These are phyloP conservation scores for Akanthomyces lecanii DNA, from an alignment of 2,329 filamentous ascomycete species.

Conservation along the genomic window DNA sequence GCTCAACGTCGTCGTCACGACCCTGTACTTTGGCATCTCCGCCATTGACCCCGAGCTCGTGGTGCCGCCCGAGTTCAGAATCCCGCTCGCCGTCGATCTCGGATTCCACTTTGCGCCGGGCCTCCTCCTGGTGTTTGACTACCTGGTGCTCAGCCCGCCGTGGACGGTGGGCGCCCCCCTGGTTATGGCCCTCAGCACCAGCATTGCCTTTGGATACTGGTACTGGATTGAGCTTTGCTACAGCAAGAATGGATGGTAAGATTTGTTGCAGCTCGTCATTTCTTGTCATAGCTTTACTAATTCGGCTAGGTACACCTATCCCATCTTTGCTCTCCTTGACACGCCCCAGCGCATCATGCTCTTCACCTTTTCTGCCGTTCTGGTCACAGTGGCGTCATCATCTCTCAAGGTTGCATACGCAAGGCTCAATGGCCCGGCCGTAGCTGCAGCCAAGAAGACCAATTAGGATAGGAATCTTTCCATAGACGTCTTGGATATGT, in stretches of 20 bases:
- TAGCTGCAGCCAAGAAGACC: constrained; percentile 30
- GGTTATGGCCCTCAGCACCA: constrained; percentile 54
- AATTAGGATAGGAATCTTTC: constrained; percentile 6
- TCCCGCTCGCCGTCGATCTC: constrained; percentile 55
- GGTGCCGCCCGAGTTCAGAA: constrained; percentile 50
- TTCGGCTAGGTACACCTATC: constrained; percentile 70
- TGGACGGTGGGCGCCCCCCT: constrained; percentile 62
- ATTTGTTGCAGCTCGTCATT: constrained; percentile 13
- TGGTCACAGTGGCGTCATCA: constrained; percentile 69
- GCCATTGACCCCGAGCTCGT: constrained; percentile 51
- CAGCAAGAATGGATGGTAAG: constrained; percentile 60
- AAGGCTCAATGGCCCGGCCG: constrained; percentile 54
- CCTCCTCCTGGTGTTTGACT: constrained; percentile 59
- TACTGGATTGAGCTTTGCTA: constrained; percentile 73
- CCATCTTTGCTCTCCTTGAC: constrained; percentile 67
- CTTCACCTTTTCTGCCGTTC: constrained; percentile 63
- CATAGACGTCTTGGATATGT: not conserved
- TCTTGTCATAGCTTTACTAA: constrained; percentile 15
- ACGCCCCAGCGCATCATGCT: constrained; percentile 63
- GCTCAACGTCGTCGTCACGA: constrained; percentile 64
- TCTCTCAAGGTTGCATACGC: constrained; percentile 67
- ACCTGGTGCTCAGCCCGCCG: constrained; percentile 66
- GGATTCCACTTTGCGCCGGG: constrained; percentile 65
- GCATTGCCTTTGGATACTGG: constrained; percentile 66
- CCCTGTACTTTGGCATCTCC: constrained; percentile 69